Conservation (phyloP, 2,329 filamentous ascomycete species). For the Sclerotinia spermophila region DNA sequence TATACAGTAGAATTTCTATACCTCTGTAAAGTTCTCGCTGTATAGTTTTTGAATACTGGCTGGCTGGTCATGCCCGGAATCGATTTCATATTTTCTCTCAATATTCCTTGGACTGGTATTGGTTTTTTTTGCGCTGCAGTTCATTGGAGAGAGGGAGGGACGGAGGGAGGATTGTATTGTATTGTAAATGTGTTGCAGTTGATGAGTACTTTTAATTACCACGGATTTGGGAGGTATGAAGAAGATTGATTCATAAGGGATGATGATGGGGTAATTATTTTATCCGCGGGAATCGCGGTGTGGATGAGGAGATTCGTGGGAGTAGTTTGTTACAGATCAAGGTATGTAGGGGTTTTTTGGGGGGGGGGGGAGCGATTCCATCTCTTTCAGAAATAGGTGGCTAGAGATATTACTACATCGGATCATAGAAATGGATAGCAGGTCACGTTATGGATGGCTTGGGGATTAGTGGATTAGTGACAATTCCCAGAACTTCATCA, state of each 20-base stretch:
- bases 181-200: not conserved
- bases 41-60: too few relatives aligned
- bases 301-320: not conserved
- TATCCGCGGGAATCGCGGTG: not conserved
- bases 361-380: not conserved
- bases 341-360: not conserved
- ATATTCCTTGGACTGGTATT: not conserved
- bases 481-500: not conserved
- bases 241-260: not conserved
- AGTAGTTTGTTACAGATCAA: not conserved
- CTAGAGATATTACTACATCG: not conserved
- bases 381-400: not conserved
- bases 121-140: not conserved
- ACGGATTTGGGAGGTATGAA: not conserved
- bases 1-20: too few relatives aligned
- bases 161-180: too few relatives aligned
- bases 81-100: not conserved
- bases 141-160: not conserved
- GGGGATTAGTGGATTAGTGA: not conserved
- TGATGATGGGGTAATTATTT: too few relatives aligned
- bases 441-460: not conserved
- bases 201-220: not conserved
- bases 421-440: not conserved
- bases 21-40: too few relatives aligned
- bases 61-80: too few relatives aligned